Evolutionary conservation across 1,139 yeast species (phyloP).

Genomic region (Schizosaccharomyces versatilis): DNA sequence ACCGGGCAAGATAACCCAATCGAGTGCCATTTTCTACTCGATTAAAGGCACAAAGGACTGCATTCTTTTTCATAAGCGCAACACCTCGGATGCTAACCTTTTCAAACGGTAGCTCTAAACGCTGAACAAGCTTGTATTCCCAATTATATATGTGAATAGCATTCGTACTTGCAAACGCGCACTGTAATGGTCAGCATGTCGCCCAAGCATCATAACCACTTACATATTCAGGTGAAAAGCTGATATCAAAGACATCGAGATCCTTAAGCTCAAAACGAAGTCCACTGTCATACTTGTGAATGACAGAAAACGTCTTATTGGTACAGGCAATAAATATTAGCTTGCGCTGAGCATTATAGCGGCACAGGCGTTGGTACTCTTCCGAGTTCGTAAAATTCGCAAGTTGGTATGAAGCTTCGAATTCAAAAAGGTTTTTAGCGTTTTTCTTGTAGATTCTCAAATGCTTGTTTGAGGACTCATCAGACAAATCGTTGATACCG

Average conservation of each 20-base stretch:
- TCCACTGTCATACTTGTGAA: neutral
- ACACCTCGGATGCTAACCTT: neutral
- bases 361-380: neutral
- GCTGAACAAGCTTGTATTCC: neutral
- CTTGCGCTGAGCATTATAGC: neutral
- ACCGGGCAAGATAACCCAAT: neutral
- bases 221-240: neutral
- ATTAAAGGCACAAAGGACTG: neutral
- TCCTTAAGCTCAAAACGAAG: neutral
- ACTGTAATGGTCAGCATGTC: neutral
- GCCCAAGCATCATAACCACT: neutral
- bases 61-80: neutral
- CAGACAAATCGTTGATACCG: neutral
- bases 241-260: neutral
- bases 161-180: neutral
- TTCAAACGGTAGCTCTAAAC: neutral
- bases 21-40: neutral
- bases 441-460: neutral
- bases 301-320: neutral
- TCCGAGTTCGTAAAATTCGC: neutral
- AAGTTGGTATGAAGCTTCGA: neutral
- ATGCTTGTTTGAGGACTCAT: neutral
- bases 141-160: neutral
- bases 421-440: neutral
- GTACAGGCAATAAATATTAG: neutral